Evolutionary conservation across 2,329 filamentous ascomycete species (phyloP).

Genomic region (Lachnellula cervina): DNA sequence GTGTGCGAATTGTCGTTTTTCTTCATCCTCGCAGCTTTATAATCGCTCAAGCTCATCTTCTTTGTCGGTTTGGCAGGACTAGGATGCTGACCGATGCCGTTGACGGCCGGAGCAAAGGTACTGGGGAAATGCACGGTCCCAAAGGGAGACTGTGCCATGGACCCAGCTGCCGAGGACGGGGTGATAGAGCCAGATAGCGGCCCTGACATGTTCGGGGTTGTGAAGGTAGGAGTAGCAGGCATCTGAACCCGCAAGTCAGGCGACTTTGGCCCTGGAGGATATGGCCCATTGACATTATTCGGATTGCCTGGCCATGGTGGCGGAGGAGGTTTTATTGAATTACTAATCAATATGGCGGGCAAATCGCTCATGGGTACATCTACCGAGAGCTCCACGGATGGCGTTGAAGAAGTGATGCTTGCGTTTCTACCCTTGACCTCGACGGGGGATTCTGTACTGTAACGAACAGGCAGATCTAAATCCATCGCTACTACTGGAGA

Average conservation of each 20-base stretch:
- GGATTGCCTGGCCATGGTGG: conserved; percentile 25
- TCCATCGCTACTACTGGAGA: conserved; percentile 24
- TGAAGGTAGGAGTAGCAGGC: conserved; percentile 50
- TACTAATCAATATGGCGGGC: conserved; percentile 15
- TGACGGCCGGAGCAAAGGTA: conserved; percentile 41
- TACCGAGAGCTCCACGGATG: conserved; percentile 19
- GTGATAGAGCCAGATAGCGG: conserved; percentile 35
- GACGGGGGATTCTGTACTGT: conserved; percentile 18
- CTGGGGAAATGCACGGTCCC: conserved; percentile 37
- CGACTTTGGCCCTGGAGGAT: conserved; percentile 12
- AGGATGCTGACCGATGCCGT: conserved; percentile 43
- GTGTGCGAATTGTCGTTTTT: conserved; percentile 17
- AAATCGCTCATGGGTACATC: conserved; percentile 28
- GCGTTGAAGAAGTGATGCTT: conserved; percentile 25
- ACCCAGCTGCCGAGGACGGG: conserved; percentile 43
- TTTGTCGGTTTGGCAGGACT: conserved; percentile 56
- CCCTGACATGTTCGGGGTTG: conserved; percentile 32
- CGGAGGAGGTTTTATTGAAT: conserved; percentile 28
- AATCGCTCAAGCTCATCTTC: conserved; percentile 63
- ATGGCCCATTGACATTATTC: not conserved
- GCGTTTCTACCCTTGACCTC: conserved; percentile 20
- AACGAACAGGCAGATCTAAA: conserved; percentile 14
- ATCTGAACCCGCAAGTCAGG: conserved; percentile 44
- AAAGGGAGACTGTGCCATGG: conserved; percentile 47
- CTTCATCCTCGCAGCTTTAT: conserved; percentile 49